phyloP scores from a whole-genome alignment of 805 yeast genomes.

The Yarrowia sp. region DNA sequence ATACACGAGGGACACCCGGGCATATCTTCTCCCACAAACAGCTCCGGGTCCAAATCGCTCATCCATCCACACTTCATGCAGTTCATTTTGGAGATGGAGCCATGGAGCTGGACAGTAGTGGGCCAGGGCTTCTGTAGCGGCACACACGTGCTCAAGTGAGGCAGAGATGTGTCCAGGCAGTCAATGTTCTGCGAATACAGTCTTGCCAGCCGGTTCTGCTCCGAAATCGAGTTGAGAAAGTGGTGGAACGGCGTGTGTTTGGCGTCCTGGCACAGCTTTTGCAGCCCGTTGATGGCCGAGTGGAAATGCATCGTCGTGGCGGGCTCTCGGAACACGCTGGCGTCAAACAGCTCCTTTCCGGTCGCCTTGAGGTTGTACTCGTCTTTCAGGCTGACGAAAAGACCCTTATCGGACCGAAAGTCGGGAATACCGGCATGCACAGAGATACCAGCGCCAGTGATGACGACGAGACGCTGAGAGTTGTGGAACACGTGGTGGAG shows the following conservation, averaged over 20 bases:
- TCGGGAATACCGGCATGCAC: conserved; percentile 91
- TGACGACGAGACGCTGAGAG: conserved; percentile 58
- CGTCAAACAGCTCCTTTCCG: conserved; percentile 77
- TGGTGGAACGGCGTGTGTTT: conserved; percentile 73
- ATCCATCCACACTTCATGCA: conserved; percentile 74
- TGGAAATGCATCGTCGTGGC: conserved; percentile 65
- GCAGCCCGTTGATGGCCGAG: conserved; percentile 64
- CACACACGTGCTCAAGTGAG: conserved; percentile 48
- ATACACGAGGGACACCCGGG: conserved; percentile 67
- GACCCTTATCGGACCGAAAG: conserved; percentile 69
- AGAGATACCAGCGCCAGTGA: conserved; percentile 89
- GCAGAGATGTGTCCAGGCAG: conserved; percentile 64
- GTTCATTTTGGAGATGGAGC: conserved; percentile 66
- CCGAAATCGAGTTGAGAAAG: conserved; percentile 57
- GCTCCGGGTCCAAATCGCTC: conserved; percentile 51
- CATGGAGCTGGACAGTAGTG: conserved; percentile 77
- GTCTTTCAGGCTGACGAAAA: conserved; percentile 55
- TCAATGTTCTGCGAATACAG: conserved; percentile 89
- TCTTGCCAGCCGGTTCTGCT: conserved; percentile 62
- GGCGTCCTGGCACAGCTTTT: conserved; percentile 53
- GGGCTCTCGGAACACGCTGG: conserved; percentile 66
- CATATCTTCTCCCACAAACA: conserved; percentile 45
- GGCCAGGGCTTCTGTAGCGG: conserved; percentile 53
- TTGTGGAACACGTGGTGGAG: conserved; percentile 53
- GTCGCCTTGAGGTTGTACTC: conserved; percentile 42